Evolutionary conservation across 352 stramenopile genomes (phyloP).

Genomic region (Globisporangium acanthophoron): DNA sequence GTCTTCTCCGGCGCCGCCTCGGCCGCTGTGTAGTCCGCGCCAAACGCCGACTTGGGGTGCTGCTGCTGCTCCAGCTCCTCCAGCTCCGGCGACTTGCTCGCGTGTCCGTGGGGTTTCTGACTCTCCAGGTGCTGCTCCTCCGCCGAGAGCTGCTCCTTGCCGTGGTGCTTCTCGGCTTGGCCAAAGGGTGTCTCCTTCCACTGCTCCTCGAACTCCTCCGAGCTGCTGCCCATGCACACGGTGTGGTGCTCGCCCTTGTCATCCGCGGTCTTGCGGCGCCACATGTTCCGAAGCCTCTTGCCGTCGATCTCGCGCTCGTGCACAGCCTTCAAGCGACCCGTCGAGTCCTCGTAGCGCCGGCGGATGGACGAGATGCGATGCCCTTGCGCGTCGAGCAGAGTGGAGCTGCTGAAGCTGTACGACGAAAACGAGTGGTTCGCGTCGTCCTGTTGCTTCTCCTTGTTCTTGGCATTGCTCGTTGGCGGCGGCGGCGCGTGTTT

Average conservation of each 20-base stretch:
- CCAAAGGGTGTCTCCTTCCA: constrained; percentile 66
- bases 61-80: constrained; percentile 12
- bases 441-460: constrained; percentile 7
- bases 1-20: constrained; percentile 34
- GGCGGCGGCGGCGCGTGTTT: neutral
- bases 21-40: constrained; percentile 20
- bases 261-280: constrained; percentile 57
- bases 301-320: constrained; percentile 70
- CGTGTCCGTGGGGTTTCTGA: constrained; percentile 8
- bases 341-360: constrained; percentile 82
- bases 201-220: constrained; percentile 57
- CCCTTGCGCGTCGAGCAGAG: constrained; percentile 64
- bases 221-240: constrained; percentile 23
- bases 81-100: neutral
- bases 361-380: constrained; percentile 57
- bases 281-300: constrained; percentile 67
- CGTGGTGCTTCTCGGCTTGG: constrained; percentile 34
- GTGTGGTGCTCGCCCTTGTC: constrained; percentile 57
- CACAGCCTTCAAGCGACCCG: constrained; percentile 69
- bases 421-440: constrained; percentile 46
- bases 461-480: neutral
- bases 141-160: constrained; percentile 7
- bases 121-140: neutral
- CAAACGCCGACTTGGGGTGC: neutral
- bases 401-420: constrained; percentile 77